Evolutionary conservation across 257 asterid genomes (phyloP), one percentile per base, ranked within the genome.

Genomic region (Coffea eugenioides): DNA sequence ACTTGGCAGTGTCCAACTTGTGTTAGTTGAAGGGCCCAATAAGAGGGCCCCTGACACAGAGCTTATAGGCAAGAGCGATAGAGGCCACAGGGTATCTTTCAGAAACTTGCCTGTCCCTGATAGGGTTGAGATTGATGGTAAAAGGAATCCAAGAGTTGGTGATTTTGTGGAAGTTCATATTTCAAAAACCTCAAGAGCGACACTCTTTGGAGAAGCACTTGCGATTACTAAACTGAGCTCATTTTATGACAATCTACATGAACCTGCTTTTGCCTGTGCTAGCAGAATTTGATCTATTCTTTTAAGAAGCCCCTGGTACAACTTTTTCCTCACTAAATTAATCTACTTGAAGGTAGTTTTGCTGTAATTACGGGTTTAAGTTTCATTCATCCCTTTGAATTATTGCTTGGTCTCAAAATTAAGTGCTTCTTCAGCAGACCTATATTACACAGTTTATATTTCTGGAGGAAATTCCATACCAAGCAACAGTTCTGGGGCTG

Each of bases 11-110:
- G 66, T 86, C 80, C 98, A 95, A 79, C 97, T 95, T 49, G 97
- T 93, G 57, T 80, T 95, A 81, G 97, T 95, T 46, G 99, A 95
- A 88, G 99, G 99, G 43, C 97, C 97, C 81, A 95, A 93, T 84
- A 95, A 85, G 90, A 88, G 98, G 88, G 98, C 97, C 45, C 95
- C 98, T 0, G 91, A 91, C 34, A 91, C 93, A 10, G 97, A 95
- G 90, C 93, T 95, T 49, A 92, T 92, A 46, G 99, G 99, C 71
- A 95, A 91, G 88, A 95, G 96, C 20, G 98, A 95, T 62, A 86
- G 98, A 85, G 97, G 97, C 82, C 99, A 95, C 85, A 89, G 98
- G 84, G 98, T 95, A 66, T 86, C 88, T 34, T 92, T 94, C 77
- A 51, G 82, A 57, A 88, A 81, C 76, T 78, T 88, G 78, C 90